A percentile compares a stretch with the other conserved stretches of the same genome.
phyloP scores from a whole-genome alignment of 352 stramenopile species.

The Plasmopara muralis region DNA sequence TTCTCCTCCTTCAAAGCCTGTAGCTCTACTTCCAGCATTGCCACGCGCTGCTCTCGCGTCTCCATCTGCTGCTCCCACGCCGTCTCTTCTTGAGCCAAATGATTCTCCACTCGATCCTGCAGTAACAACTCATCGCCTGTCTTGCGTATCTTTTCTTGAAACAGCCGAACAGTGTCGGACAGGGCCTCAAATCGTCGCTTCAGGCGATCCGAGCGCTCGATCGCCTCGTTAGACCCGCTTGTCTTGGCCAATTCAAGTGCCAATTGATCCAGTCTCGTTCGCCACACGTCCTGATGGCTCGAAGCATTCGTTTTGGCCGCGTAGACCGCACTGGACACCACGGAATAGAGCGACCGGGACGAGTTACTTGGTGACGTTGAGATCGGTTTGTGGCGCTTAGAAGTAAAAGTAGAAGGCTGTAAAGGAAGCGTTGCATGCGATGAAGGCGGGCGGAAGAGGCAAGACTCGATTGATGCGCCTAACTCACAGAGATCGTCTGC shows the following conservation, averaged over 20 bases:
- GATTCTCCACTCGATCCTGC: slow-evolving; percentile 48
- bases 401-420: slow-evolving; percentile 2
- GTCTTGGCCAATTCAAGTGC: slow-evolving; percentile 15
- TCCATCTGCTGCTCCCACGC: slow-evolving; percentile 62
- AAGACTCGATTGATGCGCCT: slow-evolving; percentile 21
- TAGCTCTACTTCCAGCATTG: slow-evolving; percentile 47
- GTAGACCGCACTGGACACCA: slow-evolving; percentile 27
- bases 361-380: slow-evolving; percentile 8
- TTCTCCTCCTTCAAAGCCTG: slow-evolving; percentile 35
- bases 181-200: slow-evolving; percentile 37
- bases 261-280: slow-evolving; percentile 22
- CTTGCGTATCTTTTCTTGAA: slow-evolving; percentile 27
- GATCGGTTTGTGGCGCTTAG: slow-evolving; percentile 6
- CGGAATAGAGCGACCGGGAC: slow-evolving; percentile 31
- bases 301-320: slow-evolving; percentile 16
- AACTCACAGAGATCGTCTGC: slow-evolving; percentile 26
- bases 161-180: slow-evolving; percentile 26
- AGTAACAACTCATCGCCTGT: slow-evolving; percentile 36
- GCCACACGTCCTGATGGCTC: slow-evolving; percentile 21
- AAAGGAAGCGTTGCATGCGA: slow-evolving; percentile 13
- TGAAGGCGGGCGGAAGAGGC: slow-evolving; percentile 16
- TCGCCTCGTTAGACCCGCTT: slow-evolving; percentile 11
- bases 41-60: slow-evolving; percentile 34
- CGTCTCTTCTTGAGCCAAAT: slow-evolving; percentile 47
- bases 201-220: slow-evolving; percentile 28